Conservation (phyloP, 75 land plant genomes). For the Picea glauca region DNA sequence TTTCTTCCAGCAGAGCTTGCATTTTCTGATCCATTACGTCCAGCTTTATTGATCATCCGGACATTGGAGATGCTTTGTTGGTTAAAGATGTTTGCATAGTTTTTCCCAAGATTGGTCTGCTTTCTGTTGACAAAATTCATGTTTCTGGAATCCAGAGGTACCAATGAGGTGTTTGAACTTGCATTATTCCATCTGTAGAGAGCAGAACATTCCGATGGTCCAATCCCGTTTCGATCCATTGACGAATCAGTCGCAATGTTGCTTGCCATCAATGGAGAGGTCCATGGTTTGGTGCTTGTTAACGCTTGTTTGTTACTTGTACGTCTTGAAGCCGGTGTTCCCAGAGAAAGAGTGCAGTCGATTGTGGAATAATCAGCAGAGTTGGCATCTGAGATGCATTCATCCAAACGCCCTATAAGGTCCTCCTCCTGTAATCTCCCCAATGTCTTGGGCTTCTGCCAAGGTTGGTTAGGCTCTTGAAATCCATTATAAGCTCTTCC, state of each 20-base stretch:
- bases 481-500: background rate
- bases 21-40: constrained; percentile 7
- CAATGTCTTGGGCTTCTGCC: background rate
- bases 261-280: background rate
- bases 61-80: background rate
- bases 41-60: background rate
- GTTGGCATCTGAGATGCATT: constrained; percentile 7
- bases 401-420: constrained; percentile 9
- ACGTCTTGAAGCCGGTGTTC: constrained; percentile 51
- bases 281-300: too few species aligned
- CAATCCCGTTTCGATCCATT: background rate
- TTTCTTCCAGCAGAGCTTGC: constrained; percentile 6
- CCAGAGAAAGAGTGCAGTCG: constrained; percentile 71
- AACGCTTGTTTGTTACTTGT: background rate
- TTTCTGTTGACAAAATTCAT: background rate
- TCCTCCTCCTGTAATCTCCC: constrained; percentile 8
- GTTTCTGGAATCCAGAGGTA: background rate
- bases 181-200: background rate
- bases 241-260: background rate
- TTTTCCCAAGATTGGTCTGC: background rate
- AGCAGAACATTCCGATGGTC: background rate
- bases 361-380: constrained; percentile 30
- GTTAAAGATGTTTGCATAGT: constrained; percentile 1
- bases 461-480: background rate
- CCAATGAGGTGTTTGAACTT: background rate